Conservation (phyloP, 306 rosid species). For the Abrus precatorius region DNA sequence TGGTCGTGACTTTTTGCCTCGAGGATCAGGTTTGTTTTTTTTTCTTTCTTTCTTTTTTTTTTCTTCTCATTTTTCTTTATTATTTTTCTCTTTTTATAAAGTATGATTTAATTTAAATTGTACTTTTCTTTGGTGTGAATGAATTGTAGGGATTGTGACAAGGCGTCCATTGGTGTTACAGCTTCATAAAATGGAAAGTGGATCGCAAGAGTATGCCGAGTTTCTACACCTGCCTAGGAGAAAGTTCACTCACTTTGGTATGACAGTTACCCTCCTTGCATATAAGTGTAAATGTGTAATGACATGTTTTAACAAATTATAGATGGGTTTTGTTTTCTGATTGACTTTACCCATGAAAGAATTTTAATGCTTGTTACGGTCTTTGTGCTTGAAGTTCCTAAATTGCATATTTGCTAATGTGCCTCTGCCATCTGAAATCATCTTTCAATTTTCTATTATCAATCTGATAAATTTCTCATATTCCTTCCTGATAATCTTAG, state of each 20-base stretch:
- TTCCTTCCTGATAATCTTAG: not conserved
- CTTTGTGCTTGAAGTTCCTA: not conserved
- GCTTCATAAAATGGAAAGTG: conserved; percentile 86
- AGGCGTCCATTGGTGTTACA: conserved; percentile 96
- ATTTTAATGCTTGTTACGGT: conserved; percentile 9
- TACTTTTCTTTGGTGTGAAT: conserved; percentile 18
- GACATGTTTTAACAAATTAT: not conserved
- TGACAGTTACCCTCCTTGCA: conserved; percentile 24
- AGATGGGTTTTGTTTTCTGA: conserved; percentile 30
- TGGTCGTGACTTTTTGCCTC: conserved; percentile 97
- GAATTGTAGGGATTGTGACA: conserved; percentile 85
- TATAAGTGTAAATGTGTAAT: not conserved
- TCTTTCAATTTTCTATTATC: not conserved
- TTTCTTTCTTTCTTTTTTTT: not conserved
- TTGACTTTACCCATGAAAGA: not conserved
- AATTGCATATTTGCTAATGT: conserved; percentile 1
- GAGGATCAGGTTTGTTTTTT: conserved; percentile 84
- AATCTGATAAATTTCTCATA: not conserved
- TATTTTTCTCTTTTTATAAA: not conserved
- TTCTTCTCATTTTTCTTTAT: not conserved
- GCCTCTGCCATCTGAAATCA: not conserved
- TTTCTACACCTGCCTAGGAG: conserved; percentile 89
- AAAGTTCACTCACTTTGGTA: conserved; percentile 80
- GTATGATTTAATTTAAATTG: not conserved
- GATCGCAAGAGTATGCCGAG: conserved; percentile 87